These are phyloP conservation scores for Endotrypanum monterogeii DNA, from an alignment of 208 protist species.

Conservation along the genomic window DNA sequence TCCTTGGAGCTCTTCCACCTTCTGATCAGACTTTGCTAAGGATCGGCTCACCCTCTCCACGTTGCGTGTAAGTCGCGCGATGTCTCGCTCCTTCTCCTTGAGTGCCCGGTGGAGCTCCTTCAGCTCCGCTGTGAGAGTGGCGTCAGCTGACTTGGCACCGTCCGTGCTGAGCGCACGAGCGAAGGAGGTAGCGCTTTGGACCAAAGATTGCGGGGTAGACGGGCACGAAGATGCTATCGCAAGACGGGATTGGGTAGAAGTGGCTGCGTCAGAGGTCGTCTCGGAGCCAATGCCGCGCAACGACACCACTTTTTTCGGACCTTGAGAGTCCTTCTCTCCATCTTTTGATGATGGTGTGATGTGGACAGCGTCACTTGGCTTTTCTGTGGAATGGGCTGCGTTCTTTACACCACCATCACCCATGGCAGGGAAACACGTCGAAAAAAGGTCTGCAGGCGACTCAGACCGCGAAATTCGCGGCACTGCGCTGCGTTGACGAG, in stretches of 20 bases:
- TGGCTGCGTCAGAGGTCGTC: not conserved
- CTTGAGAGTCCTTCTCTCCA: not conserved
- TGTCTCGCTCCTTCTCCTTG: conserved; percentile 24
- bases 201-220: not conserved
- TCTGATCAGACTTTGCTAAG: conserved; percentile 9
- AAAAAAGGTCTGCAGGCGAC: not conserved
- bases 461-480: not conserved
- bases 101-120: conserved; percentile 9
- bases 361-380: not conserved
- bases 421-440: not conserved
- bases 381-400: not conserved
- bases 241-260: conserved; percentile 6
- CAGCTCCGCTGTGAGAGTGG: not conserved
- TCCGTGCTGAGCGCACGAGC: not conserved
- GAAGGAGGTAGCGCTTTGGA: not conserved
- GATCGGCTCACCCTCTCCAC: conserved; percentile 7
- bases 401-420: not conserved
- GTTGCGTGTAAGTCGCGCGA: conserved; percentile 1
- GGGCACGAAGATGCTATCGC: conserved; percentile 4
- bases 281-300: not conserved
- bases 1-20: conserved; percentile 13
- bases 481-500: not conserved
- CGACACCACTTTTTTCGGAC: not conserved
- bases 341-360: too few relatives aligned
- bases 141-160: conserved; percentile 4